Percentiles rank a stretch among this genome's conserved stretches.
phyloP scores from a whole-genome alignment of 169 alveolate species.

The Babesia sp. region DNA sequence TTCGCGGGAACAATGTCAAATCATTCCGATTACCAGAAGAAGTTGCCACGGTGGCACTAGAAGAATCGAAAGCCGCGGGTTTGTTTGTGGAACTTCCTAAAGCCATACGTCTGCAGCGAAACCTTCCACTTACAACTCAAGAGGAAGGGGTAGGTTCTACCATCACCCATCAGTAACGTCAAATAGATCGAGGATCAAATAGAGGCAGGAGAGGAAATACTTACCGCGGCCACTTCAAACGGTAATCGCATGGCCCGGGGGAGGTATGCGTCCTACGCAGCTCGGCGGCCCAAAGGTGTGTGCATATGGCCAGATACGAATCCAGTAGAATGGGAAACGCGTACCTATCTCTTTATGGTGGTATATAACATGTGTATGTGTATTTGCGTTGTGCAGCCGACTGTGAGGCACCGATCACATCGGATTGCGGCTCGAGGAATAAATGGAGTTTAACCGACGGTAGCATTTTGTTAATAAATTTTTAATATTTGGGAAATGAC shows the following conservation, averaged over 20 bases:
- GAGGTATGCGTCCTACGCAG: background rate
- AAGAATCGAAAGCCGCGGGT: slow-evolving; percentile 72
- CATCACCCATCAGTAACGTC: background rate
- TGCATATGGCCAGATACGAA: background rate
- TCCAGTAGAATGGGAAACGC: background rate
- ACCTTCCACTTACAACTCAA: slow-evolving; percentile 4
- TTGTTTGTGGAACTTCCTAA: background rate
- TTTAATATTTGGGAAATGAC: slow-evolving; percentile 8
- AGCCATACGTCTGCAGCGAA: background rate
- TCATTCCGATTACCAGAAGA: slow-evolving; percentile 82
- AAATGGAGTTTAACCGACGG: background rate
- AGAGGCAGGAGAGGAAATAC: slow-evolving; percentile 24
- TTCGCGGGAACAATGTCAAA: slow-evolving; percentile 83
- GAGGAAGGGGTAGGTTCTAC: slow-evolving; percentile 23
- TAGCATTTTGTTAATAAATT: background rate
- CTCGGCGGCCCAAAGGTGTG: background rate
- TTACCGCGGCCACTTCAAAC: slow-evolving; percentile 8
- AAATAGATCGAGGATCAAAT: slow-evolving; percentile 13
- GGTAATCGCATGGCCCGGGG: background rate
- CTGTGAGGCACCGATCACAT: slow-evolving; percentile 14
- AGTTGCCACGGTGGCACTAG: slow-evolving; percentile 78
- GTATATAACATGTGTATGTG: background rate
- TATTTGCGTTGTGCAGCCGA: background rate
- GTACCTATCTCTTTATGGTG: background rate
- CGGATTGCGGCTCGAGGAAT: background rate